Conservation (phyloP, 176 grass and related monocot genomes). For the Ensete ventricosum region DNA sequence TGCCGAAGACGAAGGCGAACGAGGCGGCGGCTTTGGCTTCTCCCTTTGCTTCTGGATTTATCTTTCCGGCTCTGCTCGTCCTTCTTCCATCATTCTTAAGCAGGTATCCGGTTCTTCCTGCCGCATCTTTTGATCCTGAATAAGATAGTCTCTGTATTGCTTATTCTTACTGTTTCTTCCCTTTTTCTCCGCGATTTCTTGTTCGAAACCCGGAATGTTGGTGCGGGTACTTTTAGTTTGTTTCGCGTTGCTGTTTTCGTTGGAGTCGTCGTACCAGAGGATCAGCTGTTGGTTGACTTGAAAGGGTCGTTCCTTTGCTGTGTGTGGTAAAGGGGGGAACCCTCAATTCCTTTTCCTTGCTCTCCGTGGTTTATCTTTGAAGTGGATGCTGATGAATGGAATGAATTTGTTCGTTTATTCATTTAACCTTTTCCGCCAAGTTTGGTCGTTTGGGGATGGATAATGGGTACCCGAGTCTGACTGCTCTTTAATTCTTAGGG, state of each 20-base stretch:
- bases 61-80: constrained; percentile 46
- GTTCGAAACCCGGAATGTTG: neutral
- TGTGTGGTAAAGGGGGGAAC: neutral
- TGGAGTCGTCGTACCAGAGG: neutral
- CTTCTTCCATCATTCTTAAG: constrained; percentile 68
- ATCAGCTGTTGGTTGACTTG: too few species aligned
- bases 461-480: neutral
- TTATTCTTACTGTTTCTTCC: neutral
- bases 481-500: neutral
- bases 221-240: neutral
- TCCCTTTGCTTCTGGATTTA: constrained; percentile 81
- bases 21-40: constrained; percentile 24
- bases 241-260: neutral
- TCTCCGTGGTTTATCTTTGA: neutral
- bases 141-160: neutral
- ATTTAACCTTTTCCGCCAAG: too few species aligned
- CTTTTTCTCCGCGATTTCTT: neutral
- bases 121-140: neutral
- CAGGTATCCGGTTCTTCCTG: constrained; percentile 35
- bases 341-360: neutral
- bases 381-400: too few species aligned
- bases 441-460: too few species aligned
- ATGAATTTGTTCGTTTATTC: too few species aligned
- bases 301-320: neutral
- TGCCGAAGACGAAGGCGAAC: constrained; percentile 3